These are phyloP conservation scores for Phanerochaete carnosa DNA, from an alignment of 768 basidiomycete genomes.

Conservation along the genomic window DNA sequence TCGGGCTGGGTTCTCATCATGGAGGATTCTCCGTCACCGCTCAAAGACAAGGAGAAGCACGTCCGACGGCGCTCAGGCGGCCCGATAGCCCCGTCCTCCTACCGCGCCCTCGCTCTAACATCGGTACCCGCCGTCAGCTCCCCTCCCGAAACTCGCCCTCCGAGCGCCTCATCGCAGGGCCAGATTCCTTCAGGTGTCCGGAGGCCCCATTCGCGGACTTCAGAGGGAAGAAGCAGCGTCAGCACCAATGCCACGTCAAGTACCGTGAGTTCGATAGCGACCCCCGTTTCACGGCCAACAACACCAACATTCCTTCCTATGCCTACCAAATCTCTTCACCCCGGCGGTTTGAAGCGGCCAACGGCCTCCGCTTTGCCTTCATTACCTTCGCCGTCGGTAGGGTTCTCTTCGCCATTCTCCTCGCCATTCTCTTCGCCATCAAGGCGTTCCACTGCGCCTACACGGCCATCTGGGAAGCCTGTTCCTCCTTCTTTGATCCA, in stretches of 20 bases:
- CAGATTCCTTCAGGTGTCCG: conserved; percentile 44
- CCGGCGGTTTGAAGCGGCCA: conserved; percentile 56
- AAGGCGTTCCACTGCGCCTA: conserved; percentile 10
- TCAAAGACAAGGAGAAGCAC: conserved; percentile 53
- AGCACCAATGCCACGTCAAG: conserved; percentile 57
- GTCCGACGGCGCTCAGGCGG: conserved; percentile 57
- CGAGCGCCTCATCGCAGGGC: conserved; percentile 37
- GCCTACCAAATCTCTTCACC: conserved; percentile 50
- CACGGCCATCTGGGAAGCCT: conserved; percentile 20
- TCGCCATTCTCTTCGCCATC: neutral
- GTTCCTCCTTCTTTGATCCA: conserved; percentile 21
- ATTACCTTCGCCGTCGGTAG: conserved; percentile 18
- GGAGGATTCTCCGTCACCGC: conserved; percentile 79
- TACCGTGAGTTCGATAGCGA: conserved; percentile 58
- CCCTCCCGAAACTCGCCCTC: conserved; percentile 32
- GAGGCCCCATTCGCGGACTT: conserved; percentile 73
- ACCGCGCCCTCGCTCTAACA: conserved; percentile 45
- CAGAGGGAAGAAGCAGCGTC: conserved; percentile 40
- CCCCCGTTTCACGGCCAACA: conserved; percentile 65
- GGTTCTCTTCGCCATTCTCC: neutral
- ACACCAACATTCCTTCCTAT: conserved; percentile 79
- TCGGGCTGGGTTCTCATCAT: conserved; percentile 88
- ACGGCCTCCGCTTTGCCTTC: conserved; percentile 36
- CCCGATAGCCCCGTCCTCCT: conserved; percentile 53
- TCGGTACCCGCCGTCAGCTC: conserved; percentile 34